These are phyloP conservation scores for Dichomitus squalens DNA, from an alignment of 1,284 basidiomycete genomes.

Conservation along the genomic window DNA sequence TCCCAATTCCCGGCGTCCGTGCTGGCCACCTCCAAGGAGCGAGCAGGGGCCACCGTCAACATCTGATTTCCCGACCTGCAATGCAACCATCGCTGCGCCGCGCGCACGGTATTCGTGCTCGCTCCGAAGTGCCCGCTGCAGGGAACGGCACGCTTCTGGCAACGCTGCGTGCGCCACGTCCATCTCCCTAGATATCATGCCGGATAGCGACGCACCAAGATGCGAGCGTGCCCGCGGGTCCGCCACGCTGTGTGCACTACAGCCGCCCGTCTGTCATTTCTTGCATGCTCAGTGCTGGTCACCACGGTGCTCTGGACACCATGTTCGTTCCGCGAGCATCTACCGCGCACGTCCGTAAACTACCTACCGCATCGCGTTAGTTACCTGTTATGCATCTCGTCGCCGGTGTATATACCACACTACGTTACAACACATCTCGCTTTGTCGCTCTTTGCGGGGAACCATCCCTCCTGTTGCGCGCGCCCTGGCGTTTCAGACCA, in stretches of 20 bases:
- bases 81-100: not conserved
- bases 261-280: not conserved
- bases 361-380: not conserved
- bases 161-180: not conserved
- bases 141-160: not conserved
- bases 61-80: not conserved
- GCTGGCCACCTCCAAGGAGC: conserved; percentile 1
- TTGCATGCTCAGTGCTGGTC: not conserved
- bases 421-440: not conserved
- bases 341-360: not conserved
- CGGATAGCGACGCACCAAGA: not conserved
- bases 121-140: conserved; percentile 3
- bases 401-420: not conserved
- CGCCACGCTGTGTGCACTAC: not conserved
- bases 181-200: not conserved
- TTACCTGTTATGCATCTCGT: not conserved
- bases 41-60: not conserved
- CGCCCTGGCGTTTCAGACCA: too few relatives aligned
- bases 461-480: too few relatives aligned
- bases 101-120: not conserved
- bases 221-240: not conserved
- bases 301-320: not conserved
- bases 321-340: conserved; percentile 4
- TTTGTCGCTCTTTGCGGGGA: not conserved
- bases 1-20: conserved; percentile 1